Evolutionary conservation across 2,329 filamentous ascomycete genomes (phyloP).

Genomic region (Epichloe typhina): DNA sequence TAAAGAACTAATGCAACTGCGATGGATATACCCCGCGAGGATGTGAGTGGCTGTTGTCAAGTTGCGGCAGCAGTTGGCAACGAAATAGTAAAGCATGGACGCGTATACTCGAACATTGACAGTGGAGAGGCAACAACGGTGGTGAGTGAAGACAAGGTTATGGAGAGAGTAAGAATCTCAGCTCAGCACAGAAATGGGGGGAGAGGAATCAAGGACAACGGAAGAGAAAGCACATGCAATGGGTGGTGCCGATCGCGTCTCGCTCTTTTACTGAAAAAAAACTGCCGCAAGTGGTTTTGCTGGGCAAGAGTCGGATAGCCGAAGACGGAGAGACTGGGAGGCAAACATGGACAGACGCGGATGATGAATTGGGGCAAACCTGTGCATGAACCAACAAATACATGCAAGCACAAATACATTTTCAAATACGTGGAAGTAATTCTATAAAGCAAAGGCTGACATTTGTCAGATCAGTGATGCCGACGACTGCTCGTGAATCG

Average conservation of each 20-base stretch:
- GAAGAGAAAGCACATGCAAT: constrained; percentile 2
- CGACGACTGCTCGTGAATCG: no score
- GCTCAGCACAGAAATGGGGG: neutral
- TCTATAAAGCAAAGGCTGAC: neutral
- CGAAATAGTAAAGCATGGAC: constrained; percentile 2
- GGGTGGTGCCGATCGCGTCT: constrained; percentile 1
- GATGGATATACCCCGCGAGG: constrained; percentile 30
- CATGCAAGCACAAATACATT: neutral
- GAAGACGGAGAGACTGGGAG: constrained; percentile 12
- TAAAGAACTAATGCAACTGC: constrained; percentile 24
- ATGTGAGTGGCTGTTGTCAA: constrained; percentile 20
- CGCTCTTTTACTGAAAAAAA: constrained; percentile 5
- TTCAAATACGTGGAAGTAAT: no score
- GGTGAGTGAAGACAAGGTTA: constrained; percentile 15
- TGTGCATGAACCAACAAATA: constrained; percentile 14
- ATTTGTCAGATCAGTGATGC: neutral
- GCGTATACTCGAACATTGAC: constrained; percentile 10
- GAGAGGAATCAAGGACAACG: constrained; percentile 3
- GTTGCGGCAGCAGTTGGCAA: constrained; percentile 5
- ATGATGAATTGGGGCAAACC: constrained; percentile 17
- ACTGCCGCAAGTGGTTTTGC: constrained; percentile 12
- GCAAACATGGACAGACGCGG: constrained; percentile 11
- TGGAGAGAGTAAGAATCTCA: neutral
- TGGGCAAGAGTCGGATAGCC: constrained; percentile 2
- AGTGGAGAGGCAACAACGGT: constrained; percentile 17